Percentiles rank a stretch among this genome's conserved stretches.
Conservation (phyloP, 768 basidiomycete genomes). For the Boletus rufocinnamomeus region DNA sequence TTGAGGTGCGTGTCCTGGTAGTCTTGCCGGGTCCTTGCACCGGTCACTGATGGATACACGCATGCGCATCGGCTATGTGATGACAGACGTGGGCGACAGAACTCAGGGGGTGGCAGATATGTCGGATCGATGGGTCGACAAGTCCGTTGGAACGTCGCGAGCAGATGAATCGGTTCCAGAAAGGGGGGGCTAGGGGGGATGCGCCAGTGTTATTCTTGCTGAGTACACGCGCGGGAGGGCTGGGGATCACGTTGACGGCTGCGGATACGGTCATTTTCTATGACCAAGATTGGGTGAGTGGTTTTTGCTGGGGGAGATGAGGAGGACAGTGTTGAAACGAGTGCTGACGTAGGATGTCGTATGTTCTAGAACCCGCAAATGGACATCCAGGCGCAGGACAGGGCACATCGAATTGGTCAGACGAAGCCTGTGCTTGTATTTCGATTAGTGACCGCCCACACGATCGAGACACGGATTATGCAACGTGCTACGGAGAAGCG, state of each 20-base stretch:
- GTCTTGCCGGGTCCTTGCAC: no score
- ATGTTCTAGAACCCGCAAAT: constrained; percentile 82
- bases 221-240: constrained; percentile 92
- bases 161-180: constrained; percentile 85
- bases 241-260: constrained; percentile 95
- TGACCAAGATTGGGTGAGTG: constrained; percentile 27
- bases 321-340: background rate
- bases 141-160: constrained; percentile 77
- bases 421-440: constrained; percentile 89
- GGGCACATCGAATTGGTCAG: constrained; percentile 96
- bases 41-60: background rate
- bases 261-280: constrained; percentile 35
- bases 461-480: constrained; percentile 91
- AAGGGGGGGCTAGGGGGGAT: constrained; percentile 57
- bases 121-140: constrained; percentile 91
- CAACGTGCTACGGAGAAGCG: constrained; percentile 84
- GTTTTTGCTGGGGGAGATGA: background rate
- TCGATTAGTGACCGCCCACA: constrained; percentile 82
- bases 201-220: constrained; percentile 81
- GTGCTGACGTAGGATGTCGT: constrained; percentile 6
- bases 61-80: background rate
- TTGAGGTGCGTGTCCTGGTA: constrained; percentile 60
- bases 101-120: constrained; percentile 79
- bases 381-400: constrained; percentile 94
- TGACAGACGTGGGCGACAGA: constrained; percentile 72